Conservation (phyloP, 2,329 filamentous ascomycete species). For the Tolypocladium pustulatum region DNA sequence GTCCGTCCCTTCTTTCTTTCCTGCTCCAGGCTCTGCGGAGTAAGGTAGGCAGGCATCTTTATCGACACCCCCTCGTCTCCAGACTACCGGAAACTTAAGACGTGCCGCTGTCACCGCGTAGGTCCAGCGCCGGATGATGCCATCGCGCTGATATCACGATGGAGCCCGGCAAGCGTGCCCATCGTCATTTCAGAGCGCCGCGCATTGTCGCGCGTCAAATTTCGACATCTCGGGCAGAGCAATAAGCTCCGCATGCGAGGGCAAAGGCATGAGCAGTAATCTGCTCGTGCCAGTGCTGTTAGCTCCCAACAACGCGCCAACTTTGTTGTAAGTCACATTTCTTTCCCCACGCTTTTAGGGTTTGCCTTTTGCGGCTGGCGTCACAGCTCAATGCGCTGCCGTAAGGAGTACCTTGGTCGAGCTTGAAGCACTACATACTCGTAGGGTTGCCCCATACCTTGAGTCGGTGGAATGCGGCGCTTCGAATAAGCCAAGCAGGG, state of each 20-base stretch:
- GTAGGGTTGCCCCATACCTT: too few species aligned
- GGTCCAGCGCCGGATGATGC: neutral
- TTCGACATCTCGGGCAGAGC: neutral
- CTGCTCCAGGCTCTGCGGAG: neutral
- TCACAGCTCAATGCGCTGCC: neutral
- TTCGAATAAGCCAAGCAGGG: neutral
- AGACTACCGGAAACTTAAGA: neutral
- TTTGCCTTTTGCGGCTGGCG: neutral
- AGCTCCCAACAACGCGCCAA: neutral
- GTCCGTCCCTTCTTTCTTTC: neutral
- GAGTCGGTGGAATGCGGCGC: neutral
- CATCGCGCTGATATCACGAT: neutral
- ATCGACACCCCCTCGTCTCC: neutral
- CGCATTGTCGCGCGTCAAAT: neutral
- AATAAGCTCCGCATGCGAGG: neutral
- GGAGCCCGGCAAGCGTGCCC: neutral
- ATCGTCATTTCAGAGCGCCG: neutral
- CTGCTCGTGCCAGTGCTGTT: neutral
- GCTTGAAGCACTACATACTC: neutral
- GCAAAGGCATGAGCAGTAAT: neutral
- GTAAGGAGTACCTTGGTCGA: neutral
- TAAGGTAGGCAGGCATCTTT: too few species aligned
- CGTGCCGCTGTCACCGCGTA: neutral
- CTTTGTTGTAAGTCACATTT: neutral
- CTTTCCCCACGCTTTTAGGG: neutral